These are phyloP conservation scores for Trypanosoma cruzi DNA, from an alignment of 208 protist species.

Conservation along the genomic window DNA sequence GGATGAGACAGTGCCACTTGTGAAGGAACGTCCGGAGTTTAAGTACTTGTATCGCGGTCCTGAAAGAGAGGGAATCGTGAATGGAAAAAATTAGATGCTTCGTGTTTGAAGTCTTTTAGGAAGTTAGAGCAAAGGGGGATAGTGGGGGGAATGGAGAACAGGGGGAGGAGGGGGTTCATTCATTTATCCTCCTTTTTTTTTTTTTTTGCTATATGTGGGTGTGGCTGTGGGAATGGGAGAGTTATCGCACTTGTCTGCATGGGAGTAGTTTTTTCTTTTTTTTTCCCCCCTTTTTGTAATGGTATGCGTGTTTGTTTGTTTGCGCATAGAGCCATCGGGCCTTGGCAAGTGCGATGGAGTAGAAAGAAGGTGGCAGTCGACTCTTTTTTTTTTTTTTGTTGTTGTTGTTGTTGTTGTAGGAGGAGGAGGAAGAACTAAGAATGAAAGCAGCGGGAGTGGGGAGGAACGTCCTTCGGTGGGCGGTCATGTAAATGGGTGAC, in stretches of 20 bases:
- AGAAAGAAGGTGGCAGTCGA: not conserved
- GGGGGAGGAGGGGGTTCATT: not conserved
- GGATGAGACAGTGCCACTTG: slow-evolving; percentile 58
- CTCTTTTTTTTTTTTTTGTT: too few species aligned
- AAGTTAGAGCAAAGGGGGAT: not conserved
- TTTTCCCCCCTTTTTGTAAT: slow-evolving; percentile 11
- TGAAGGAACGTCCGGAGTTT: slow-evolving; percentile 71
- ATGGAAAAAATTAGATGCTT: slow-evolving; percentile 13
- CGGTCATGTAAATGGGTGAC: too few species aligned
- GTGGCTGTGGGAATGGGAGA: not conserved
- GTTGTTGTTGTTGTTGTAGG: not conserved
- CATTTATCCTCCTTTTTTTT: slow-evolving; percentile 5
- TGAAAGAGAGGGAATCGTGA: slow-evolving; percentile 26
- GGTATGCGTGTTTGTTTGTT: slow-evolving; percentile 3
- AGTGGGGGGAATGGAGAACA: not conserved
- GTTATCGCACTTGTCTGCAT: not conserved
- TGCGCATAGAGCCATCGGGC: not conserved
- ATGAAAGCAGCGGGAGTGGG: too few species aligned
- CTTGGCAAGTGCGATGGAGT: not conserved
- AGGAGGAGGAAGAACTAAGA: too few species aligned
- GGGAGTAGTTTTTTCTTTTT: slow-evolving; percentile 12
- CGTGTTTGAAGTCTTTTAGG: not conserved
- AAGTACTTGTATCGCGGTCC: slow-evolving; percentile 82
- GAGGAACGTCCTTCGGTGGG: too few species aligned
- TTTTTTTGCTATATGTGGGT: slow-evolving; percentile 7